Percentiles rank a stretch among this genome's conserved stretches.
These are phyloP conservation scores for Cardamine chenopodiifolia DNA, from an alignment of 345 rosid species.

Conservation along the genomic window DNA sequence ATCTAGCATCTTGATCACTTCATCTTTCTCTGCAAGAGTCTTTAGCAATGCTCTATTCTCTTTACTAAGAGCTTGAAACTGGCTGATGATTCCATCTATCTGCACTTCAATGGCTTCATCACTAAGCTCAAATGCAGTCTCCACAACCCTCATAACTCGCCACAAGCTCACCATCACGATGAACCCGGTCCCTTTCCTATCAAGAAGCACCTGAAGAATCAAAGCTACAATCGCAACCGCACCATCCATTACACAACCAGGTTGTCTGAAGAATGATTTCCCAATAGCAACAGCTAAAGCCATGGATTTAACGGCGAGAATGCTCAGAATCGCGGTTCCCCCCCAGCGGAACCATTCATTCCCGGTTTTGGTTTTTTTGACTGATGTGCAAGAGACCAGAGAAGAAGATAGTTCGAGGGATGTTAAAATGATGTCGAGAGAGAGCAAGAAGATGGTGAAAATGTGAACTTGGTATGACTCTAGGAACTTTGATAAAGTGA, in stretches of 20 bases:
- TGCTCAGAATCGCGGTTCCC: conserved; percentile 54
- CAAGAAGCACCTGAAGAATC: conserved; percentile 55
- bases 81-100: conserved; percentile 48
- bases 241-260: conserved; percentile 61
- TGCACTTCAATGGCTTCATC: conserved; percentile 76
- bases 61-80: conserved; percentile 54
- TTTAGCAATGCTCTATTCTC: conserved; percentile 49
- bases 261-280: conserved; percentile 48
- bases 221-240: conserved; percentile 53
- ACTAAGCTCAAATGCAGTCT: conserved; percentile 71
- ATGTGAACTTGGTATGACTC: conserved; percentile 51
- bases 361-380: not conserved
- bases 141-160: conserved; percentile 70
- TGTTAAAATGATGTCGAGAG: conserved; percentile 57
- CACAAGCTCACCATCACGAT: conserved; percentile 69
- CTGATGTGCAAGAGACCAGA: conserved; percentile 44
- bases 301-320: conserved; percentile 53
- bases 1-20: conserved; percentile 46
- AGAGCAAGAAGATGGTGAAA: conserved; percentile 52
- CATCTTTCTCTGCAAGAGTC: conserved; percentile 49
- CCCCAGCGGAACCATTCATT: conserved; percentile 63
- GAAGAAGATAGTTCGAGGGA: conserved; percentile 65
- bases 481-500: conserved; percentile 42
- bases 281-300: conserved; percentile 53
- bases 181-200: conserved; percentile 64